These are phyloP conservation scores for Saccharomycopsis crataegensis DNA, from an alignment of 1,139 yeast genomes.

Conservation along the genomic window DNA sequence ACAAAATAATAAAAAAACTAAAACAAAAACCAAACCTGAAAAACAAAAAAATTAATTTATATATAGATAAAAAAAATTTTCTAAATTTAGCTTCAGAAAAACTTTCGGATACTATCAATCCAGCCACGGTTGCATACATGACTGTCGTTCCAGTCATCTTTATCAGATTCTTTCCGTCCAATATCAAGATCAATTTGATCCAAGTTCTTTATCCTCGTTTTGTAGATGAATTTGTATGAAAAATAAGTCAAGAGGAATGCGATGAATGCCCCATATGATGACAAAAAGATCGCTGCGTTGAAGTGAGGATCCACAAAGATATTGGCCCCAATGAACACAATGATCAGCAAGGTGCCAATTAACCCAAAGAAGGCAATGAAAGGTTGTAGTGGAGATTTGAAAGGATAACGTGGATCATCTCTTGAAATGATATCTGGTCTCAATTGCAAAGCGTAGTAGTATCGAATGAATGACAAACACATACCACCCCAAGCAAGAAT, in stretches of 20 bases:
- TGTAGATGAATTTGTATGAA: conserved; percentile 47
- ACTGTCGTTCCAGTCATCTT: conserved; percentile 62
- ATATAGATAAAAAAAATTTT: neutral
- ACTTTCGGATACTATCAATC: neutral
- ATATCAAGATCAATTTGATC: conserved; percentile 70
- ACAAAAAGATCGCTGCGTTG: conserved; percentile 56
- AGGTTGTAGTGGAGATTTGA: conserved; percentile 72
- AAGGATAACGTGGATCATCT: conserved; percentile 65
- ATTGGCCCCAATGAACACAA: conserved; percentile 63
- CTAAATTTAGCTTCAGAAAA: neutral
- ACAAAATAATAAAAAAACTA: neutral
- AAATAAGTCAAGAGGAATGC: conserved; percentile 47
- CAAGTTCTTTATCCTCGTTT: conserved; percentile 45
- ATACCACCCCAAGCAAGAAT: conserved; percentile 77
- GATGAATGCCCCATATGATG: conserved; percentile 60
- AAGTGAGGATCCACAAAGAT: conserved; percentile 49
- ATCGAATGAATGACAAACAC: conserved; percentile 66
- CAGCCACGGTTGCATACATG: neutral
- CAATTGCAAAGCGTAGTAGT: conserved; percentile 56
- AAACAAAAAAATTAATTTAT: too few relatives aligned
- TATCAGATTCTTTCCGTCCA: conserved; percentile 69
- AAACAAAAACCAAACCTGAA: neutral
- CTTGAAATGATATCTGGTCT: conserved; percentile 62
- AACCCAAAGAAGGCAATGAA: conserved; percentile 64
- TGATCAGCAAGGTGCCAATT: conserved; percentile 45